Conservation (phyloP, 1,139 yeast genomes). For the Protomyces macrosporus region DNA sequence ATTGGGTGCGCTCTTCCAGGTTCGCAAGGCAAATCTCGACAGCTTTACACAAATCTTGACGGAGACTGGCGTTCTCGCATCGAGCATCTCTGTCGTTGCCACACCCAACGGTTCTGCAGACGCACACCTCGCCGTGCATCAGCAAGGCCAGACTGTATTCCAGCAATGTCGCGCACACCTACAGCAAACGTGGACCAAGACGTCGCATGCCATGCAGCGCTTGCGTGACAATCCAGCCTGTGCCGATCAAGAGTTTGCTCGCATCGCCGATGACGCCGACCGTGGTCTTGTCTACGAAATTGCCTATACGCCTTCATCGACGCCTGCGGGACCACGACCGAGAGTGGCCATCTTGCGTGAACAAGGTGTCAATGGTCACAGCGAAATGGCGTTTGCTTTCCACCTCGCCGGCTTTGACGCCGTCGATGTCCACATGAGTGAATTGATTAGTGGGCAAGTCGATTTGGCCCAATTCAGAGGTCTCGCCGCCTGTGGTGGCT, state of each 20-base stretch:
- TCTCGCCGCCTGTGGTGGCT: conserved; percentile 98
- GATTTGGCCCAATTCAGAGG: conserved; percentile 82
- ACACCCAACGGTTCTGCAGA: conserved; percentile 49
- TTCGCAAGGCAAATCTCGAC: conserved; percentile 50
- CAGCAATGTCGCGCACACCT: conserved; percentile 59
- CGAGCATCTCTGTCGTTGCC: conserved; percentile 60
- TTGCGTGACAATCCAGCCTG: conserved; percentile 90
- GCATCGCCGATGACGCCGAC: conserved; percentile 70
- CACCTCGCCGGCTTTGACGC: conserved; percentile 90
- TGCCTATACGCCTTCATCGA: conserved; percentile 53
- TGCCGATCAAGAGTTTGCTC: conserved; percentile 76
- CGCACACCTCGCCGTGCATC: conserved; percentile 50
- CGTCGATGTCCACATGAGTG: conserved; percentile 96
- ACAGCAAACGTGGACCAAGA: conserved; percentile 81
- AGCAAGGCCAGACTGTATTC: conserved; percentile 48
- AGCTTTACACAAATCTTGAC: conserved; percentile 54
- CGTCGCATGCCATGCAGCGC: conserved; percentile 85
- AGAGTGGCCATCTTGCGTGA: conserved; percentile 95
- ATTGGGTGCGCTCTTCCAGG: conserved; percentile 94
- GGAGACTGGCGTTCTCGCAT: conserved; percentile 54
- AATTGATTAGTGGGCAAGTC: conserved; percentile 67
- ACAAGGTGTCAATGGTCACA: conserved; percentile 97
- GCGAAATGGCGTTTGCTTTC: conserved; percentile 98
- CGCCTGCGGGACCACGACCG: conserved; percentile 47
- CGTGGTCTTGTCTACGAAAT: conserved; percentile 86